Evolutionary conservation across 495 filamentous ascomycete genomes (phyloP).

Genomic region (Opeltia flavorubescens): DNA sequence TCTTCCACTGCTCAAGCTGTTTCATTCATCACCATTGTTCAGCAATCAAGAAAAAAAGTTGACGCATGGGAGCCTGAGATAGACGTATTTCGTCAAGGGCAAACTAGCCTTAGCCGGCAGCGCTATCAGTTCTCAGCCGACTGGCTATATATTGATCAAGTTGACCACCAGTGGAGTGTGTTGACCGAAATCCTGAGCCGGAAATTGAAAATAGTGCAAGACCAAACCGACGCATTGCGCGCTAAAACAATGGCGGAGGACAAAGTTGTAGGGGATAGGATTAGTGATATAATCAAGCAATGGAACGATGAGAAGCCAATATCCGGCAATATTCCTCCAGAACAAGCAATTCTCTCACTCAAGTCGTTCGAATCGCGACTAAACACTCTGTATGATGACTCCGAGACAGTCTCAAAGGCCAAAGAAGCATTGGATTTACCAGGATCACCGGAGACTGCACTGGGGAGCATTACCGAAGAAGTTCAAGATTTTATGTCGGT

Average conservation of each 20-base stretch:
- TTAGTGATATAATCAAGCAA: constrained; percentile 60
- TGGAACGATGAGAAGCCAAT: constrained; percentile 97
- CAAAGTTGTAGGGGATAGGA: constrained; percentile 74
- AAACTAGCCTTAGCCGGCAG: constrained; percentile 76
- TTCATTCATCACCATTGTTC: constrained; percentile 94
- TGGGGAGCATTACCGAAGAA: constrained; percentile 76
- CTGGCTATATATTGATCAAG: constrained; percentile 88
- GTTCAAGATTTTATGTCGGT: constrained; percentile 98
- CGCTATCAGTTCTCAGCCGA: constrained; percentile 84
- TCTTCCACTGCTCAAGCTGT: constrained; percentile 92
- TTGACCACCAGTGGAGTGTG: constrained; percentile 84
- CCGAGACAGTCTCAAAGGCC: constrained; percentile 85
- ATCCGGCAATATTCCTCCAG: constrained; percentile 79
- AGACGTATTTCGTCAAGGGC: constrained; percentile 85
- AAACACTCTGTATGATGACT: constrained; percentile 67
- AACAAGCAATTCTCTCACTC: constrained; percentile 68
- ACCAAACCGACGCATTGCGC: constrained; percentile 85
- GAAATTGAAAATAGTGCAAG: constrained; percentile 86
- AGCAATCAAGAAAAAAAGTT: constrained; percentile 85
- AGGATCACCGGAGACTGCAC: constrained; percentile 55
- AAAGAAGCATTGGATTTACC: constrained; percentile 93
- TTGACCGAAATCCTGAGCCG: constrained; percentile 76
- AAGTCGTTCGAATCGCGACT: constrained; percentile 68
- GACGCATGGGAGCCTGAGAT: constrained; percentile 90
- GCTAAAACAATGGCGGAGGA: constrained; percentile 97